Evolutionary conservation across 176 grass and related monocot species (phyloP), one percentile per base, ranked within the genome.

Genomic region (Zoysia japonica): DNA sequence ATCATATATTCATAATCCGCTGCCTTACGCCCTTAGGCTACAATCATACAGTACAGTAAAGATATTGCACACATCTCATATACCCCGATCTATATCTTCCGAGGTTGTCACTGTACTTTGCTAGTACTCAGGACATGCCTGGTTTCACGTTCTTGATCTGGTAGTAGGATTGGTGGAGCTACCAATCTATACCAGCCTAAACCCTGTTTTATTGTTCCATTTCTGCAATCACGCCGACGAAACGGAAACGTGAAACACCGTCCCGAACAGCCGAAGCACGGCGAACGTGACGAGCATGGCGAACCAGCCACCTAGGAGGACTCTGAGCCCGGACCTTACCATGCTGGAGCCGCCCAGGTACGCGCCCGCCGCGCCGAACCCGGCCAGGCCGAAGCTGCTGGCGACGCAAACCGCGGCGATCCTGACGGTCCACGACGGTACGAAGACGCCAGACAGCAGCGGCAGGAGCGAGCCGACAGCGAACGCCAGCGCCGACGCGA

Each of bases 221-320:
- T 79, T 67, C n/a, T 11, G 47, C 17, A 42, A 36, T 52, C 82
- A 77, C 45, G 70, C 49, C 44, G 92, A 78, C 45, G 89, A 78
- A 51, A 89, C 39, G 0, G 87, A 8, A 11, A 93, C 76, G 74
- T 91, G 82, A 47, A 95, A 95, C 42, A 80, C 8, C 57, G 78
- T 36, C 7, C 65, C 84, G 69, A 93, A 91, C 1, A 88, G 36
- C 72, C 89, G 88, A 56, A 99, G 90, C 46, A 96, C 89, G 9
- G 78, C 51, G 14, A 85, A 98, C 4, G 90, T 94, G 79, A 93
- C 68, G 36, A 87, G 41, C 95, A 98, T 94, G 67, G 92, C 95
- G 70, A 93, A 43, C 90, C 95, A 98, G 0, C 95, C 95, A 13
- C 95, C 92, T 1, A 84, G 15, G 60, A 98, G 67, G 72, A 98